Conservation (phyloP, 768 basidiomycete genomes). For the Boletus insuetus region DNA sequence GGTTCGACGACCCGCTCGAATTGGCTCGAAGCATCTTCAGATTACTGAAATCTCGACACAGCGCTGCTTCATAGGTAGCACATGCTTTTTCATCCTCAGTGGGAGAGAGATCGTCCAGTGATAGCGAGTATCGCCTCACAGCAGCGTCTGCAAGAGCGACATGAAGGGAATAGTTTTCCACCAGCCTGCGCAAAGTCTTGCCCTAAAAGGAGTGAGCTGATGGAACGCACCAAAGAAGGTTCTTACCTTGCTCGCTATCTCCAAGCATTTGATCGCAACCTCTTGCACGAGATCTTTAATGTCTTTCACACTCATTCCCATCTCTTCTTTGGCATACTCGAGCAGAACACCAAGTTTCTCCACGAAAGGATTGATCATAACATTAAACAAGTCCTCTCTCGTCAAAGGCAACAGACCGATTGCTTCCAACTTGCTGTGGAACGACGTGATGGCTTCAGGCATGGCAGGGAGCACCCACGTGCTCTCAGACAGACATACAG, state of each 20-base stretch:
- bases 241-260: slow-evolving; percentile 51
- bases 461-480: slow-evolving; percentile 27
- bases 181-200: slow-evolving; percentile 59
- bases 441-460: slow-evolving; percentile 25
- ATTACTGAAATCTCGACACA: slow-evolving; percentile 54
- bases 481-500: slow-evolving; percentile 49
- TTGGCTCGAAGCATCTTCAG: slow-evolving; percentile 28
- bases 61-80: slow-evolving; percentile 43
- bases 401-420: slow-evolving; percentile 56
- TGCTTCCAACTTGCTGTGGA: slow-evolving; percentile 52
- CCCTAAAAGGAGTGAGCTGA: slow-evolving; percentile 43
- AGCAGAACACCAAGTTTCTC: slow-evolving; percentile 53
- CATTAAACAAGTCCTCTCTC: slow-evolving; percentile 54
- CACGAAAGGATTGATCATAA: slow-evolving; percentile 69
- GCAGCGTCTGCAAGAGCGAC: slow-evolving; percentile 44
- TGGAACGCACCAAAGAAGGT: background rate
- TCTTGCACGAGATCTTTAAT: slow-evolving; percentile 51
- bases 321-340: slow-evolving; percentile 45
- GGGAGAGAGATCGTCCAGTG: slow-evolving; percentile 54
- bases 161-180: slow-evolving; percentile 46
- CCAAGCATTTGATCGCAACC: slow-evolving; percentile 58
- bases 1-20: slow-evolving; percentile 13
- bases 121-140: slow-evolving; percentile 48
- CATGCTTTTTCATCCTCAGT: slow-evolving; percentile 49
- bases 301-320: slow-evolving; percentile 43